Base-by-base conservation (phyloP, 2,329 filamentous ascomycete genomes). In the Diaporthe sp. region DNA sequence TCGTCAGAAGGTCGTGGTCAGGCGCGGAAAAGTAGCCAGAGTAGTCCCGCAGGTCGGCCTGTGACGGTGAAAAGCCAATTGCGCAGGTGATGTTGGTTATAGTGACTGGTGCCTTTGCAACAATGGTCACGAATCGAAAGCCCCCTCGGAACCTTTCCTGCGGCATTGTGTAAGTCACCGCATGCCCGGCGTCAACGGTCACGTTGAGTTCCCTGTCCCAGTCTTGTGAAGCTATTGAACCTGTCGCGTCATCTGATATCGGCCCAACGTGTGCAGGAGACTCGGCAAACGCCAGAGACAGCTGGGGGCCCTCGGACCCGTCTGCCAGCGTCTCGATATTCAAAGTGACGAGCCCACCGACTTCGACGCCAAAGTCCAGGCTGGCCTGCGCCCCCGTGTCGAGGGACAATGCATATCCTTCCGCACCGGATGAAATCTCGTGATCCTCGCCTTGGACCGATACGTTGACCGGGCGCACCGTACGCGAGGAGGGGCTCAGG, bases 111-210 rank as follows among this genome's bases (percentile, higher is more conserved):
- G 72, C 72, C 19, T 76, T 74, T 22, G 79, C 79, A 51, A 79
- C 78, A 15, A 86, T 77, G 2, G 84, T 86, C 57, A 87, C 78
- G 72, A 87, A 89, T 4, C 84, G 81, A 76, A 87, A 87, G 1
- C 86, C 86, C 12, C 86, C 86, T 17, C 86, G 82, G 76, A 85
- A 81, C 28, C 82, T 81, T 58, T 81, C 79, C 72, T 83, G 84
- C 2, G 79, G 77, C 72, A 76, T 78, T 12, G 37, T 62, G 72
- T 77, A 80, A 3, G 49, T 22, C 4, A 67, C 49, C 13, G 31
- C 44, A 12, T 68, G 31, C 15, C 70, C 71, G 6, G 70, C 2
- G 12, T 71, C 10, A 12, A 79, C 62, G 4, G 79, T 74, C 19
- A 80, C 76, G 60, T 78, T 78, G 62, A 80, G 77, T 28, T 76